A percentile compares a stretch with the other conserved stretches of the same genome.
Conservation (phyloP, 202 grass and related monocot genomes). For the Panicum hallii region DNA sequence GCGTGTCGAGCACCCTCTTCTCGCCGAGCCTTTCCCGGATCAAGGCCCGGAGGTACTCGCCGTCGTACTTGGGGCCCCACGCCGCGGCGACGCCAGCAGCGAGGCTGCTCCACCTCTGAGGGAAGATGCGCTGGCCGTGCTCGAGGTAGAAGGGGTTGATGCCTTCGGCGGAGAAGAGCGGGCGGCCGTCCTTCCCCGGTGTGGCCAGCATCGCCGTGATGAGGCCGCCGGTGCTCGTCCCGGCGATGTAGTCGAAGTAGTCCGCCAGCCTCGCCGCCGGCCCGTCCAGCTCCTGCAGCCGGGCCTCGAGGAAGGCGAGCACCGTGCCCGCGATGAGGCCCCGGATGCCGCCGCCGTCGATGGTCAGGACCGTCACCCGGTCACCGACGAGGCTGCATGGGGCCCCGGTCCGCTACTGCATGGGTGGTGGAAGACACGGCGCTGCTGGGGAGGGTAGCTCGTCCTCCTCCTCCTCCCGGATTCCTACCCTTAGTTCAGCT, state of each 20-base stretch:
- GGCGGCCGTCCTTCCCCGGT: not conserved
- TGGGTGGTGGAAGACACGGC: not conserved
- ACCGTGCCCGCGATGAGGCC: slow-evolving; percentile 52
- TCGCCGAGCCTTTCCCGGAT: not conserved
- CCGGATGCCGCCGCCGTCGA: slow-evolving; percentile 56
- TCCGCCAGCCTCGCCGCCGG: slow-evolving; percentile 25
- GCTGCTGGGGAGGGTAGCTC: not conserved
- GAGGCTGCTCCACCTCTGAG: not conserved
- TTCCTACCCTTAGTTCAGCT: not conserved
- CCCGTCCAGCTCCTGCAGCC: slow-evolving; percentile 25
- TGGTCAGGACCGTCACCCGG: slow-evolving; percentile 44
- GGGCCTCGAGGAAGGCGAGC: slow-evolving; percentile 44
- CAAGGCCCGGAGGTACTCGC: slow-evolving; percentile 1
- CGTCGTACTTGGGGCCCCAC: slow-evolving; percentile 41
- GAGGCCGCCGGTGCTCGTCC: slow-evolving; percentile 51
- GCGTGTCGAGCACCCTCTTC: slow-evolving; percentile 16
- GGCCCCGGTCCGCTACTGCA: not conserved
- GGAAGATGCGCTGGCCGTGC: slow-evolving; percentile 50
- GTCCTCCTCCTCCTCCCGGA: not conserved
- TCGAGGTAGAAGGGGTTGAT: slow-evolving; percentile 43
- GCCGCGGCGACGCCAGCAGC: no score
- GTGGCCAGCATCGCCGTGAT: slow-evolving; percentile 43
- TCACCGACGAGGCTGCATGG: not conserved
- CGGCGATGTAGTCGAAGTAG: slow-evolving; percentile 52
- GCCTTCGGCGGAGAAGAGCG: slow-evolving; percentile 34